Conservation (phyloP, 768 basidiomycete genomes). For the Collybia mongolica region DNA sequence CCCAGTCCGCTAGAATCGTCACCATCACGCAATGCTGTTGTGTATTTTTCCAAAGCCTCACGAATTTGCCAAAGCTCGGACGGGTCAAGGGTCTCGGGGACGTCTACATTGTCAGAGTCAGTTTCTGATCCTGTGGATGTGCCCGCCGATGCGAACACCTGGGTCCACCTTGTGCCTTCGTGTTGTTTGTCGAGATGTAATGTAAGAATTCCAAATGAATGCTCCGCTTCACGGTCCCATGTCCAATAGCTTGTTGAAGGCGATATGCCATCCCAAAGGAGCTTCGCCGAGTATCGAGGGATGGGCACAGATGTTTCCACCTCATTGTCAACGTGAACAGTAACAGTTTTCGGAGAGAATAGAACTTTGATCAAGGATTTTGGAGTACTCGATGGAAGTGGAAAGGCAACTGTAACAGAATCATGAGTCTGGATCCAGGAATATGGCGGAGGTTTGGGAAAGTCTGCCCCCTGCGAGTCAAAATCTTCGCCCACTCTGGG, state of each 20-base stretch:
- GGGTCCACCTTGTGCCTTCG: slow-evolving; percentile 82
- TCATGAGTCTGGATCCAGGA: slow-evolving; percentile 92
- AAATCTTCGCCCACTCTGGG: slow-evolving; percentile 61
- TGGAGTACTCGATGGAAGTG: slow-evolving; percentile 69
- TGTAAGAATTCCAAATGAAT: slow-evolving; percentile 67
- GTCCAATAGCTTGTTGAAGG: slow-evolving; percentile 89
- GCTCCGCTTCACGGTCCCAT: slow-evolving; percentile 78
- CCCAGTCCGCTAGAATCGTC: slow-evolving; percentile 64
- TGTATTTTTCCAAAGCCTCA: slow-evolving; percentile 86
- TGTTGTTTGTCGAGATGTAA: slow-evolving; percentile 87
- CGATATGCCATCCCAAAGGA: slow-evolving; percentile 80
- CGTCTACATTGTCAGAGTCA: slow-evolving; percentile 54
- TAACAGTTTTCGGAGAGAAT: slow-evolving; percentile 65
- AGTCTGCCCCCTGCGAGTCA: slow-evolving; percentile 33
- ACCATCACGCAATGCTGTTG: slow-evolving; percentile 55
- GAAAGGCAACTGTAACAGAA: slow-evolving; percentile 79
- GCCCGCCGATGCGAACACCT: slow-evolving; percentile 68
- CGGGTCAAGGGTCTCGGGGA: slow-evolving; percentile 87
- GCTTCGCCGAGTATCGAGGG: slow-evolving; percentile 60
- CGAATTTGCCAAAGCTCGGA: slow-evolving; percentile 77
- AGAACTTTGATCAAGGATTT: slow-evolving; percentile 64
- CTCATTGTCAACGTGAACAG: slow-evolving; percentile 52
- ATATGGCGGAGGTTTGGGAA: slow-evolving; percentile 71
- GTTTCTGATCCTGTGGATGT: slow-evolving; percentile 23
- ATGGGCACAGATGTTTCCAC: slow-evolving; percentile 34